A percentile compares a stretch with the other conserved stretches of the same genome.
Evolutionary conservation across 2,329 filamentous ascomycete species (phyloP).

Genomic region (Fusarium sp.): DNA sequence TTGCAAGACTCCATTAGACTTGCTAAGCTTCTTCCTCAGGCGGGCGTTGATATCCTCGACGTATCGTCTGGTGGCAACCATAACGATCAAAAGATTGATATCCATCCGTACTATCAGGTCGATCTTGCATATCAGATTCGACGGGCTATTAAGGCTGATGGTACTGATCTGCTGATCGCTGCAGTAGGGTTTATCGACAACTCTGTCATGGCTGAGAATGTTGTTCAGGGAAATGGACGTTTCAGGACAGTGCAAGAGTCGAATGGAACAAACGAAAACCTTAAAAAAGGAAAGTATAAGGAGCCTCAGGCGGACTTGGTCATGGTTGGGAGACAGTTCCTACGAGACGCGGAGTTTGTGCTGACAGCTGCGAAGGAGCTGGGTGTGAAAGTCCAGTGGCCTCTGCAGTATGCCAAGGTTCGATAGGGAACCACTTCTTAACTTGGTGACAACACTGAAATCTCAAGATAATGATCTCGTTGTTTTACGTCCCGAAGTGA

Average conservation of each 20-base stretch:
- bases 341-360: conserved; percentile 83
- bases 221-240: neutral
- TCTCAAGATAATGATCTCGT: no score
- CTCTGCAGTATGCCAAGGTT: conserved; percentile 67
- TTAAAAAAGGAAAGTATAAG: conserved; percentile 57
- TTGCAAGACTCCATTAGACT: conserved; percentile 62
- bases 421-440: rapidly evolving
- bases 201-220: conserved; percentile 69
- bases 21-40: conserved; percentile 68
- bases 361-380: conserved; percentile 78
- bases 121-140: conserved; percentile 79
- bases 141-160: conserved; percentile 65
- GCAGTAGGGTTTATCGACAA: conserved; percentile 80
- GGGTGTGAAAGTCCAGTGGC: conserved; percentile 75
- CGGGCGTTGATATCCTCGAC: conserved; percentile 85
- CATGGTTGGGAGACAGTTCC: conserved; percentile 78
- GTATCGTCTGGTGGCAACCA: conserved; percentile 82
- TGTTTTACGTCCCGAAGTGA: no score
- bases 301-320: conserved; percentile 72
- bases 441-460: no score
- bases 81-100: conserved; percentile 67
- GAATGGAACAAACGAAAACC: rapidly evolving
- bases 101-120: conserved; percentile 77
- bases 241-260: rapidly evolving
- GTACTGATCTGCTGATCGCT: conserved; percentile 70